A percentile compares a stretch with the other conserved stretches of the same genome.
These are phyloP conservation scores for Polygonum maritimum DNA, from an alignment of 148 eudicot genomes.

Conservation along the genomic window DNA sequence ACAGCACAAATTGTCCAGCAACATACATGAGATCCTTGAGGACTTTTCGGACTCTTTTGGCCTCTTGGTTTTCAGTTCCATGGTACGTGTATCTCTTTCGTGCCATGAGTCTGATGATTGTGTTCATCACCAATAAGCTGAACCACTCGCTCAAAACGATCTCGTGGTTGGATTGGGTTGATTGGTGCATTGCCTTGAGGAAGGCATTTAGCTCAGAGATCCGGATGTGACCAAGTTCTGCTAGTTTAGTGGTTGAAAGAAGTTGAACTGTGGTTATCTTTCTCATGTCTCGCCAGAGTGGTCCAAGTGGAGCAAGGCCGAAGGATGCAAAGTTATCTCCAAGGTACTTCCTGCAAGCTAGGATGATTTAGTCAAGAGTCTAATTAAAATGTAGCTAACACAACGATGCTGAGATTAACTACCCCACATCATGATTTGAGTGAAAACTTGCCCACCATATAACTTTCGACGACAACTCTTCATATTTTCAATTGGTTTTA, in stretches of 20 bases:
- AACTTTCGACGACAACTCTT: too few species aligned
- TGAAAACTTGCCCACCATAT: too few species aligned
- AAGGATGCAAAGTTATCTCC: conserved; percentile 11
- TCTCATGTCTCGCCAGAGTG: conserved; percentile 16
- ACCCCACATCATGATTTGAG: too few species aligned
- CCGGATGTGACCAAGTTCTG: conserved; percentile 3
- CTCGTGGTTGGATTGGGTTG: background rate
- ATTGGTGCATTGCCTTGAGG: conserved; percentile 4
- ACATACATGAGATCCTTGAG: conserved; percentile 15
- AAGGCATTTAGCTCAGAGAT: conserved; percentile 1
- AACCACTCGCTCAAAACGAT: conserved; percentile 12
- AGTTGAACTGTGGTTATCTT: conserved; percentile 12
- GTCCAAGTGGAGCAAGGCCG: conserved; percentile 16
- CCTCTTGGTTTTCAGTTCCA: conserved; percentile 7
- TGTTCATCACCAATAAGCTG: conserved; percentile 12
- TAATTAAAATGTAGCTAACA: too few species aligned
- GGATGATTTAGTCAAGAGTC: background rate
- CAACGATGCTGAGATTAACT: too few species aligned
- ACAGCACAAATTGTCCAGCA: conserved; percentile 7
- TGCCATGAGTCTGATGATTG: conserved; percentile 12
- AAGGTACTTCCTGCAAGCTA: conserved; percentile 6
- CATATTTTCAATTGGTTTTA: too few species aligned
- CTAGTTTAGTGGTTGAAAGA: conserved; percentile 8
- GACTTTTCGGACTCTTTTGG: background rate
- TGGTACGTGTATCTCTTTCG: conserved; percentile 14